Percentiles rank a stretch among this genome's conserved stretches.
phyloP scores from a whole-genome alignment of 192 early-diverging fungal genomes.

The Fimicolochytrium jonesii region DNA sequence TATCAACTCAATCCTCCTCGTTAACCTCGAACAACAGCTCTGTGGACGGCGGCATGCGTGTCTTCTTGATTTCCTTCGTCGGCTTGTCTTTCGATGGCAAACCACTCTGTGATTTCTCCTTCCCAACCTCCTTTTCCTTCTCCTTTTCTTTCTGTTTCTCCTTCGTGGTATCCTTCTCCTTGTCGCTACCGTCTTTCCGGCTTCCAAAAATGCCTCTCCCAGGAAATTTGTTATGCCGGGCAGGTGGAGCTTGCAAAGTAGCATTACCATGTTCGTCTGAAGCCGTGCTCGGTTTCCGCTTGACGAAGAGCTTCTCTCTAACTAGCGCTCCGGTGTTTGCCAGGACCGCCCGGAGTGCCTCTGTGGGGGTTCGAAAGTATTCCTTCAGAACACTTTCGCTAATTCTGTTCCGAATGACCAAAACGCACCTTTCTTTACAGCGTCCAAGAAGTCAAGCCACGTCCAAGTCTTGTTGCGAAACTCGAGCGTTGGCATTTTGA shows the following conservation, averaged over 20 bases:
- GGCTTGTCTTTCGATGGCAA: constrained; percentile 1
- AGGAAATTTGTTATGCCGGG: too few species aligned
- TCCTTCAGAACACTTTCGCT: too few species aligned
- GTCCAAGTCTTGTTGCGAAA: constrained; percentile 81
- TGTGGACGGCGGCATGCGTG: too few species aligned
- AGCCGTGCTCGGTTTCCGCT: constrained; percentile 21
- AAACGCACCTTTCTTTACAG: constrained; percentile 73
- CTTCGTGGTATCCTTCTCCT: background rate
- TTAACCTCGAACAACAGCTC: constrained; percentile 8
- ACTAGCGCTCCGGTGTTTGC: constrained; percentile 51
- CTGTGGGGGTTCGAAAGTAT: too few species aligned
- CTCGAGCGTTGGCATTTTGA: constrained; percentile 69
- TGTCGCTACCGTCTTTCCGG: background rate
- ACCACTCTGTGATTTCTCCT: background rate
- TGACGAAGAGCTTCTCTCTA: constrained; percentile 48
- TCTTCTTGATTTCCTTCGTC: background rate
- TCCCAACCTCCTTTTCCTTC: background rate
- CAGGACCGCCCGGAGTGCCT: constrained; percentile 44
- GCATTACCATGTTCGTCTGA: too few species aligned
- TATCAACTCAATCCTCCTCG: constrained; percentile 1
- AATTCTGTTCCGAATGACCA: too few species aligned
- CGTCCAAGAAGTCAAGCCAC: constrained; percentile 66
- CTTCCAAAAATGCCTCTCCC: background rate
- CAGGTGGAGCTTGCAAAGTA: too few species aligned
- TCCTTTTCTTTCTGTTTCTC: background rate